Base-by-base conservation (phyloP, 179 eudicot genomes). In the Vitellaria paradoxa region DNA sequence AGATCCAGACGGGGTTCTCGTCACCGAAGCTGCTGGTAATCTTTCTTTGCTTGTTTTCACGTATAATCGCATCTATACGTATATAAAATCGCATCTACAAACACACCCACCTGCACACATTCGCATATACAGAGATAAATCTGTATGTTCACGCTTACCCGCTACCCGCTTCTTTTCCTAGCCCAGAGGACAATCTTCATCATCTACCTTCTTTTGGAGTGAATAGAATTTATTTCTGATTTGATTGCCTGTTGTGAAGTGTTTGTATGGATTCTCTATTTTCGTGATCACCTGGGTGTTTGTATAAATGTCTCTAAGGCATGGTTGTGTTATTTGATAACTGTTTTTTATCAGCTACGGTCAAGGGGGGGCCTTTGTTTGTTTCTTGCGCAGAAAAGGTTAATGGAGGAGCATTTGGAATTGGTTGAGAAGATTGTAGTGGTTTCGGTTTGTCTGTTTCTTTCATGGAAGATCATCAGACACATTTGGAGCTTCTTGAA, bases 401-500 rank as follows among this genome's bases (percentile, higher is more conserved):
- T 37, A 50, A 89, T 86, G 37, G 37, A 30, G 90, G 88, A 84
- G 24, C 20, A 81, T 78, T 55, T 73, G 60, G 75, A 77, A 68
- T 74, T 84, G 79, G 42, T 87, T 65, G 94, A 91, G 81, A 90
- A 85, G 78, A 45, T 89, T 79, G 83, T 87, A 73, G 90, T 93
- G 50, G 72, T 88, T 70, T 73, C 83, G 57, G 84, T 75, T 65
- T 89, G 90, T 83, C 47, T 81, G 12, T 87, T 67, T 61, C 46
- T 88, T 80, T 90, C 97, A 72, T 87, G 87, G 87, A 78, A 81
- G 85, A 81, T 93, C 73, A 68, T 91, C 59, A 84, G 50, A 62
- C 91, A 91, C 76, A 82, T 90, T 55, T 84, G 88, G 87, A 84
- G 86, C 85, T 87, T 86, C 57, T n/a, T 88, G 80, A 84, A 84